Conservation (phyloP, 2,329 filamentous ascomycete species). For the Cephalotrichum gorgonifer region DNA sequence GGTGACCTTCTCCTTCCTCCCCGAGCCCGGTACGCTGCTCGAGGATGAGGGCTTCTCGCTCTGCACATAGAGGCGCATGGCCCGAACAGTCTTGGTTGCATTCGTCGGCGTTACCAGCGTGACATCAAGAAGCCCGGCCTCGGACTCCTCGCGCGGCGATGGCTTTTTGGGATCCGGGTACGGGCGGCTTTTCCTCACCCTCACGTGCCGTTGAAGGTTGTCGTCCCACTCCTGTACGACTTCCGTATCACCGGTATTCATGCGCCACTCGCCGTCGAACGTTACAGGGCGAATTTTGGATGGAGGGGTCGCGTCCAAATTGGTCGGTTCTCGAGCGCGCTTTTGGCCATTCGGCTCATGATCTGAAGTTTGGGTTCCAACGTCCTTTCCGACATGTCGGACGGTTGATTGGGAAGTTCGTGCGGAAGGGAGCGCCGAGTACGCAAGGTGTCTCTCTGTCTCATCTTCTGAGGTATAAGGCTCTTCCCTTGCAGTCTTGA, state of each 20-base stretch:
- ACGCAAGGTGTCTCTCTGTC: conserved; percentile 29
- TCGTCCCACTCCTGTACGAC: conserved; percentile 45
- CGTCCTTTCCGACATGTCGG: conserved; percentile 22
- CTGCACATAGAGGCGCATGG: conserved; percentile 31
- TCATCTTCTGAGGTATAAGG: conserved; percentile 53
- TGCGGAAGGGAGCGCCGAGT: conserved; percentile 25
- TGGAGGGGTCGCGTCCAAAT: conserved; percentile 25
- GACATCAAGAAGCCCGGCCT: conserved; percentile 35
- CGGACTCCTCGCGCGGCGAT: conserved; percentile 13
- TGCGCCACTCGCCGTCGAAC: conserved; percentile 51
- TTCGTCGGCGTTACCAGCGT: conserved; percentile 37
- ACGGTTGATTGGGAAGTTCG: conserved; percentile 34
- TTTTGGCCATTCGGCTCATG: conserved; percentile 31
- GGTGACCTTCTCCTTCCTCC: not conserved
- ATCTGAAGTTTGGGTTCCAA: conserved; percentile 20
- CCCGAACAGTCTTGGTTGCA: conserved; percentile 37
- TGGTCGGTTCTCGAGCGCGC: conserved; percentile 22
- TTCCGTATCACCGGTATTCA: conserved; percentile 24
- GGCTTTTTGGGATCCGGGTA: conserved; percentile 15
- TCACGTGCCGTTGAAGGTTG: conserved; percentile 42
- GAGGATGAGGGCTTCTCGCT: not conserved
- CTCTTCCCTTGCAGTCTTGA: conserved; percentile 59
- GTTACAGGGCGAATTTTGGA: conserved; percentile 38
- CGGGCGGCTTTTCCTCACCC: conserved; percentile 33
- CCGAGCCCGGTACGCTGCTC: not conserved